Base-by-base conservation (phyloP, 768 basidiomycete genomes). In the Suillus luteus region DNA sequence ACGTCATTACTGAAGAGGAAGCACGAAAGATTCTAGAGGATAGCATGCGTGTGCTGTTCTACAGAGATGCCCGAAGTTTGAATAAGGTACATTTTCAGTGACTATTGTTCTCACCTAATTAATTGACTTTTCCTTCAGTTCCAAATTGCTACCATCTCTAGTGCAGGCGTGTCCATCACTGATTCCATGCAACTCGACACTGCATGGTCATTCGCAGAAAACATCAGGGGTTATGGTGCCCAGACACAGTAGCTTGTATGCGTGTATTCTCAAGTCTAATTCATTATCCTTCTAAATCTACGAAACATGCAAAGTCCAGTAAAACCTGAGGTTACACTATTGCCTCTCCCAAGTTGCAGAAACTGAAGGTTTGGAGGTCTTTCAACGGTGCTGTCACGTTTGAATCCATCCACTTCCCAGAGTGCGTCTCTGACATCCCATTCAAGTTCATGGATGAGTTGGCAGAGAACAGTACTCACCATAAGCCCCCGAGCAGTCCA, bases 51-150 rank as follows among this genome's bases (percentile, higher is more conserved):
- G 95, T 99, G 17, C 83, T 99, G 55, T 99, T 90, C 79, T 99
- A 99, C 79, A 87, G 97, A 51, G 97, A 99, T 70, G 96, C 96
- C 7, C 84, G 96, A 68, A 94, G 92, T 80, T 80, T 96, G 75
- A 92, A 99, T 84, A 97, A 98, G 86, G 96, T 93, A 66, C 38
- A 82, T 72, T 6, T 51, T 31, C 6, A 38, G 35, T 65, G 19
- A 49, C 63, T 27, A 6, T 19, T 24, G 2, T 24, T 38, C 1
- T 49, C 1, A 33, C 57, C 33, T 46, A 14, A 27, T 48, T 22
- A 60, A 60, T 41, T 40, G 24, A 59, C 6, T 33, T 55, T n/a
- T 35, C 40, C 2, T 62, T 1, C 73, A 98, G 96, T 99, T 89
- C 79, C 96, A 99, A 95, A 85, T 99, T 63, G 96, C 95, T 5